Conservation (phyloP, 768 basidiomycete species). For the Russula compacta region DNA sequence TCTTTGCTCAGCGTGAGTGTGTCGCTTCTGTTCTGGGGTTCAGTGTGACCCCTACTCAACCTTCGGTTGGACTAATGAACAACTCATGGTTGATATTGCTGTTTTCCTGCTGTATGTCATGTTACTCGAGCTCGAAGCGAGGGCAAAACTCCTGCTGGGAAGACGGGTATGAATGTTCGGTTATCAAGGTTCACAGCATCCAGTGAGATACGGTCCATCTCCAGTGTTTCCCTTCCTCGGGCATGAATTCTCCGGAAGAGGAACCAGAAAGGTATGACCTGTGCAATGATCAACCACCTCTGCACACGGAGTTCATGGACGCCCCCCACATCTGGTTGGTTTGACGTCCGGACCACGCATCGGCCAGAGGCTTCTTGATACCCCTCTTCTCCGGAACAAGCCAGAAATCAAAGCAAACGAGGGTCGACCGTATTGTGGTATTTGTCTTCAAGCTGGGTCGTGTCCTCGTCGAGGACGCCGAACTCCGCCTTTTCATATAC, state of each 20-base stretch:
- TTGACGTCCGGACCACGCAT: not conserved
- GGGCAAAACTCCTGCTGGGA: not conserved
- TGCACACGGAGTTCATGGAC: not conserved
- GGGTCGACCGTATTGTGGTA: conserved; percentile 42
- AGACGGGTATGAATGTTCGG: not conserved
- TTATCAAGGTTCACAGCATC: not conserved
- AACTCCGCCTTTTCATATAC: conserved; percentile 37
- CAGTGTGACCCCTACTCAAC: not conserved
- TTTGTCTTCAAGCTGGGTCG: conserved; percentile 35
- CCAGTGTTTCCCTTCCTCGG: not conserved
- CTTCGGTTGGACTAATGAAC: not conserved
- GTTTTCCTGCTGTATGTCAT: not conserved
- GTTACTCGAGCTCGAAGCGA: not conserved
- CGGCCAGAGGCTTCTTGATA: not conserved
- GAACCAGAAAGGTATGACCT: not conserved
- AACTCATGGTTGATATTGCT: not conserved
- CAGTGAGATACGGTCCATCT: not conserved
- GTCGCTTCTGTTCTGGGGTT: not conserved
- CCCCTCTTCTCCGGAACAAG: conserved; percentile 21
- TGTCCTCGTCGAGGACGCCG: conserved; percentile 33
- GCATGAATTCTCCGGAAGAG: not conserved
- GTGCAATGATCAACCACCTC: not conserved
- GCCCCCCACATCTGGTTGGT: not conserved
- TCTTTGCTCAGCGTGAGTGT: not conserved
- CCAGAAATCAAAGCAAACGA: conserved; percentile 38